phyloP scores from a whole-genome alignment of 1,284 basidiomycete genomes.

The Meira miltonrushii region DNA sequence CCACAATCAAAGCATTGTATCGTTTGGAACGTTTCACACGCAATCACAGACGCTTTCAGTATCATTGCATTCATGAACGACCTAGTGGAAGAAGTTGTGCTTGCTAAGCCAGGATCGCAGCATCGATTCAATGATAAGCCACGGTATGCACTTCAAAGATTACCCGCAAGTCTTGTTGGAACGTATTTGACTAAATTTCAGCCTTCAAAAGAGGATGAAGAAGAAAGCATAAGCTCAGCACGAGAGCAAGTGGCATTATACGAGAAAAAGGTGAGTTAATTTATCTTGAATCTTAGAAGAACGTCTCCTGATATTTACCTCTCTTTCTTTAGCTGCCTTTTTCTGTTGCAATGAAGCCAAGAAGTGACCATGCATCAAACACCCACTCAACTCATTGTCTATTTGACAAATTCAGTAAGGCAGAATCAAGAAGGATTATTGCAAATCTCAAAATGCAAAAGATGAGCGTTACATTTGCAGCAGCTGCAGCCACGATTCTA shows the following conservation, averaged over 20 bases:
- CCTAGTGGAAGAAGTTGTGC: conserved; percentile 2
- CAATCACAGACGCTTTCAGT: conserved; percentile 24
- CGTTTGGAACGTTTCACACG: conserved; percentile 26
- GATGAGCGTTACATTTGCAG: background rate
- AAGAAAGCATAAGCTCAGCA: background rate
- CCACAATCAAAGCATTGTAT: conserved; percentile 1
- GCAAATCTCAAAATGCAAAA: background rate
- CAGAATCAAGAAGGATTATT: background rate
- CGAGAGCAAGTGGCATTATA: background rate
- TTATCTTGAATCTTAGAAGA: too few relatives aligned
- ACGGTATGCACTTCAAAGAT: background rate
- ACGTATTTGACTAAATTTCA: background rate
- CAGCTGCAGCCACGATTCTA: background rate
- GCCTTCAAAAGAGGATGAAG: background rate
- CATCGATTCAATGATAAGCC: background rate
- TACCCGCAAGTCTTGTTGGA: background rate
- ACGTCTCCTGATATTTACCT: too few relatives aligned
- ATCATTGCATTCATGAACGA: conserved; percentile 18
- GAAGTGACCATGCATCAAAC: background rate
- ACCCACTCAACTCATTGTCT: background rate
- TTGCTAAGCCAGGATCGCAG: background rate
- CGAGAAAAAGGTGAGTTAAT: background rate
- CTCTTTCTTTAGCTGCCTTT: background rate
- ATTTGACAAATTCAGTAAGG: background rate
- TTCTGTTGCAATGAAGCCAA: conserved; percentile 2